Percentiles rank a stretch among this genome's conserved stretches.
Conservation (phyloP, 2,329 filamentous ascomycete species). For the Blumeria graminis region DNA sequence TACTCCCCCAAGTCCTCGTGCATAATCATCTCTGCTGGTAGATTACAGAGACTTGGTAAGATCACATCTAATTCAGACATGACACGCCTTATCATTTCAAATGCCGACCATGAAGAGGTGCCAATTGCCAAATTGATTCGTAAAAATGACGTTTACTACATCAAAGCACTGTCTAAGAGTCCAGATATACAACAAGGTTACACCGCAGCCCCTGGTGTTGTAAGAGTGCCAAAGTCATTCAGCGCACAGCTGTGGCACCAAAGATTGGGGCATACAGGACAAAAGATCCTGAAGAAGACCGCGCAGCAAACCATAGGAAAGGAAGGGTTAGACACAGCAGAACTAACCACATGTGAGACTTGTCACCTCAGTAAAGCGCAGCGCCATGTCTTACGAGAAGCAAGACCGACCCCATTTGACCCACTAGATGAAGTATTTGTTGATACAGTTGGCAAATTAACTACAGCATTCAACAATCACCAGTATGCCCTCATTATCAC, state of each 20-base stretch:
- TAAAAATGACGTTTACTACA: constrained; percentile 1
- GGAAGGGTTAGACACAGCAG: neutral
- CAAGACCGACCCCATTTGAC: neutral
- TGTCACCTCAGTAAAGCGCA: neutral
- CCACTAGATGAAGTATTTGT: neutral
- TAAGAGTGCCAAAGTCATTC: neutral
- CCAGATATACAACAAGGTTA: neutral
- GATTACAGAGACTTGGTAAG: neutral
- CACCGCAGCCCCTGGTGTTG: neutral
- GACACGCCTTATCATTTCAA: neutral
- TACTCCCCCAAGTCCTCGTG: neutral
- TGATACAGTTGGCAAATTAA: neutral
- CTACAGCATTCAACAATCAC: neutral
- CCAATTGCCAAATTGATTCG: neutral
- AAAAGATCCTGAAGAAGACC: constrained; percentile 1
- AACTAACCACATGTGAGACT: neutral
- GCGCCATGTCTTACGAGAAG: neutral
- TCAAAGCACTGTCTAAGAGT: neutral
- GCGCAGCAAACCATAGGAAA: neutral
- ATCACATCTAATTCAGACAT: constrained; percentile 1
- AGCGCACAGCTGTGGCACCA: constrained; percentile 1
- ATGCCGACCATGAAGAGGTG: neutral
- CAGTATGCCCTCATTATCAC: neutral
- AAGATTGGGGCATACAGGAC: neutral
- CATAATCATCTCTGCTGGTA: constrained; percentile 1